phyloP scores from a whole-genome alignment of 2,329 filamentous ascomycete genomes.

The Alternaria brassicicola region DNA sequence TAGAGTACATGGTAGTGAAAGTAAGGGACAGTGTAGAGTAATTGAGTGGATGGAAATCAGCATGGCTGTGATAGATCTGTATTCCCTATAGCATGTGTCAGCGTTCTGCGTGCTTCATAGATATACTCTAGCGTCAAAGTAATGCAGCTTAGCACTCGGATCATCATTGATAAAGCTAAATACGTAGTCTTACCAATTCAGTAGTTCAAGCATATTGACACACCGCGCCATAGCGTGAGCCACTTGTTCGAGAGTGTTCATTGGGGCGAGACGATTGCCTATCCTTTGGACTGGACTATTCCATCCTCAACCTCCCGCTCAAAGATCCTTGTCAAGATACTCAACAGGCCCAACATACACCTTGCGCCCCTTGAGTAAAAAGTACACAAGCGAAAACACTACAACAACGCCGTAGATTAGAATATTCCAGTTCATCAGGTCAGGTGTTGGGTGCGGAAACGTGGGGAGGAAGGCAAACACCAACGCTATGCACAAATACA shows the following conservation, averaged over 20 bases:
- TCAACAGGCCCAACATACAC: conserved; percentile 48
- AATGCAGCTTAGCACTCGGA: no score
- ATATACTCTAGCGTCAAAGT: background rate
- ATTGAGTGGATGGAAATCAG: background rate
- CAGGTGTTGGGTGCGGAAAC: conserved; percentile 30
- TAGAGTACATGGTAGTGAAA: background rate
- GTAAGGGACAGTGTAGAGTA: background rate
- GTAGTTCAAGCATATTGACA: no score
- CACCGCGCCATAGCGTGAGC: background rate
- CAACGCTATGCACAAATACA: conserved; percentile 50
- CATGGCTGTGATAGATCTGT: background rate
- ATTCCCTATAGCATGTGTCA: background rate
- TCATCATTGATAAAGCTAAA: background rate
- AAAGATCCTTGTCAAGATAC: conserved; percentile 24
- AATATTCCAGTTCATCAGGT: conserved; percentile 57
- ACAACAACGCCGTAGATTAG: conserved; percentile 55
- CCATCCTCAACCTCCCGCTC: background rate
- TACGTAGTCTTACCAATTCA: no score
- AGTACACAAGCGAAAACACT: conserved; percentile 53
- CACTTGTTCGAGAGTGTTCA: no score
- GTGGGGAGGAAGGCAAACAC: conserved; percentile 55
- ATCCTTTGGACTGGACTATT: no score
- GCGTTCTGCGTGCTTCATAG: background rate
- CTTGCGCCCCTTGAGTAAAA: conserved; percentile 49
- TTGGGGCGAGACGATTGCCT: no score